Percentiles rank a stretch among this genome's conserved stretches.
phyloP scores from a whole-genome alignment of 179 eudicot genomes.

The Camellia oleifera region DNA sequence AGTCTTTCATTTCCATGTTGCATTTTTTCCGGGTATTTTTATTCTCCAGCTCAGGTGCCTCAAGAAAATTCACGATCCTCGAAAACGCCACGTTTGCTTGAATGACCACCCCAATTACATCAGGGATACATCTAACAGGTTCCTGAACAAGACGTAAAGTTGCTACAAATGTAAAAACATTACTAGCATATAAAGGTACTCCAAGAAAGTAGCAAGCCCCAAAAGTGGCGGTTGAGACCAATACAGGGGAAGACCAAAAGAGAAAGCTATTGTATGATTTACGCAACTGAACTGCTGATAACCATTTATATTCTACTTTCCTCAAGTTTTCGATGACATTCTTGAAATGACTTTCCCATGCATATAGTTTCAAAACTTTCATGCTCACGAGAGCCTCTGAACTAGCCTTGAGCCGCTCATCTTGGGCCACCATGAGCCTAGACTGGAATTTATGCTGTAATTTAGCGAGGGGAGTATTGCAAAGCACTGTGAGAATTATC shows the following conservation, averaged over 20 bases:
- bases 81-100: conserved; percentile 60
- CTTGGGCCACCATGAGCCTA: conserved; percentile 60
- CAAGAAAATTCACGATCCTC: conserved; percentile 48
- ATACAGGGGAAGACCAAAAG: conserved; percentile 55
- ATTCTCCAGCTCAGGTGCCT: conserved; percentile 50
- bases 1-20: conserved; percentile 1
- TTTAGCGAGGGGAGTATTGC: conserved; percentile 55
- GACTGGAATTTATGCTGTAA: conserved; percentile 63
- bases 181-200: conserved; percentile 47
- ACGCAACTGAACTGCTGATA: conserved; percentile 36
- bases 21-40: conserved; percentile 24
- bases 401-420: conserved; percentile 46
- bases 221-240: conserved; percentile 56
- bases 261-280: conserved; percentile 37
- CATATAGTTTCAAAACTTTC: conserved; percentile 67
- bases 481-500: conserved; percentile 33
- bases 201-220: conserved; percentile 48
- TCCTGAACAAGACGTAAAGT: conserved; percentile 60
- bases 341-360: conserved; percentile 63
- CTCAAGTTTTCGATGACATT: conserved; percentile 36
- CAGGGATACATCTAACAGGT: conserved; percentile 53
- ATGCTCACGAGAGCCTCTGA: conserved; percentile 61
- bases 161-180: conserved; percentile 62
- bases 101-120: conserved; percentile 48
- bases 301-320: conserved; percentile 43